Conservation (phyloP, 2,329 filamentous ascomycete species). For the Lecanosticta acicola region DNA sequence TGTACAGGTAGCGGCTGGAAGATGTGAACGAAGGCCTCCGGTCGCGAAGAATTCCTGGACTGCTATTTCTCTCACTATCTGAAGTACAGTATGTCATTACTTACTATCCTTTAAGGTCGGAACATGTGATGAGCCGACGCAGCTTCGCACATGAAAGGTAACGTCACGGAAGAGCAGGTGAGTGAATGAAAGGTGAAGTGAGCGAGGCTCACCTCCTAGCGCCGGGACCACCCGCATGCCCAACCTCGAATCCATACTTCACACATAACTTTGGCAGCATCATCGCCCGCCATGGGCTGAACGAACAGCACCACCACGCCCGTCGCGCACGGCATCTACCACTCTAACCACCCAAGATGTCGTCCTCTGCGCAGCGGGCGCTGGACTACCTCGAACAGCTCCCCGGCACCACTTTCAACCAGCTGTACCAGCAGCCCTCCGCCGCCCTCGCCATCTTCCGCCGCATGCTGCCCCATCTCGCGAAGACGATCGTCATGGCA, state of each 20-base stretch:
- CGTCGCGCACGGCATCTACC: neutral
- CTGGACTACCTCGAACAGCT: constrained; percentile 92
- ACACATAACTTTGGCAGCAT: neutral
- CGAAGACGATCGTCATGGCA: constrained; percentile 93
- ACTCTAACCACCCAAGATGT: constrained; percentile 33
- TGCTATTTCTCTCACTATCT: too few relatives aligned
- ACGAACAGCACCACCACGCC: neutral
- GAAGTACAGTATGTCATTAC: too few relatives aligned
- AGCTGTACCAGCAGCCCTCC: constrained; percentile 92
- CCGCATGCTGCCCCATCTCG: constrained; percentile 90
- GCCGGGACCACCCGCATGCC: too few relatives aligned
- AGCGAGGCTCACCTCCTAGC: neutral
- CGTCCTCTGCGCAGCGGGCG: constrained; percentile 52
- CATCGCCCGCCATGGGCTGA: neutral
- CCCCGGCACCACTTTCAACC: constrained; percentile 80
- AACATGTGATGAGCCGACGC: too few relatives aligned
- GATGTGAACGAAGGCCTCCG: too few relatives aligned
- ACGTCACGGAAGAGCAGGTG: too few relatives aligned
- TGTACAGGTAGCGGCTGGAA: too few relatives aligned
- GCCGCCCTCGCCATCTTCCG: constrained; percentile 93
- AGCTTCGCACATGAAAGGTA: too few relatives aligned
- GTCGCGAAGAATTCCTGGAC: too few relatives aligned
- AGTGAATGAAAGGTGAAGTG: too few relatives aligned
- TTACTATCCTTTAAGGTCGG: too few relatives aligned
- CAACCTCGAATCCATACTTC: neutral